Evolutionary conservation across 2,329 filamentous ascomycete genomes (phyloP).

Genomic region (Phialophora expanda): DNA sequence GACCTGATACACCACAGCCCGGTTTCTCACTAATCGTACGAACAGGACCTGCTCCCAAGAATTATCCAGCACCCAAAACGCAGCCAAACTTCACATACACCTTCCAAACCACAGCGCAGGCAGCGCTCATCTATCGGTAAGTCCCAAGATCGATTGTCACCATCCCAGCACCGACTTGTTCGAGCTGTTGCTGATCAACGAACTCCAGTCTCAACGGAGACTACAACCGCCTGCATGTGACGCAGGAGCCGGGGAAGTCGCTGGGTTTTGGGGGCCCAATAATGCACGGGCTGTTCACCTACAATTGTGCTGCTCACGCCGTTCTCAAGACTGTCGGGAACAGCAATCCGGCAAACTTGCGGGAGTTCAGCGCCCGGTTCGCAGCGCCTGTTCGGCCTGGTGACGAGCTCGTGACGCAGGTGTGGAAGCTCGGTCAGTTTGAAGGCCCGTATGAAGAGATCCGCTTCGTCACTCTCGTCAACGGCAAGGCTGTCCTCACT

Average conservation of each 20-base stretch:
- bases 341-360: conserved; percentile 50
- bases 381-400: conserved; percentile 56
- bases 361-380: conserved; percentile 54
- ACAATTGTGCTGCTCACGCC: conserved; percentile 55
- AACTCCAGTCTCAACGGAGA: conserved; percentile 51
- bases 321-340: conserved; percentile 50
- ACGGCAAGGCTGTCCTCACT: conserved; percentile 5
- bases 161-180: background rate
- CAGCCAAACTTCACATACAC: background rate
- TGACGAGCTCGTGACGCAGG: conserved; percentile 70
- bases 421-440: conserved; percentile 66
- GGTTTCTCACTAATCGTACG: conserved; percentile 43
- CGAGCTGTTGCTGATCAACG: background rate
- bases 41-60: conserved; percentile 47
- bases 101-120: conserved; percentile 12
- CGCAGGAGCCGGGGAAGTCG: conserved; percentile 50
- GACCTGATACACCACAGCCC: no score
- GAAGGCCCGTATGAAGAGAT: conserved; percentile 64
- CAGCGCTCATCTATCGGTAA: conserved; percentile 8
- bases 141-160: background rate
- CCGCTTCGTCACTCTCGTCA: conserved; percentile 57
- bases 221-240: conserved; percentile 57
- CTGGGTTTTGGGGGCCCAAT: conserved; percentile 56
- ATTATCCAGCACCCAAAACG: conserved; percentile 12
- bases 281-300: conserved; percentile 55